Conservation (phyloP, 768 basidiomycete species). For the Pleurotus sapidus region DNA sequence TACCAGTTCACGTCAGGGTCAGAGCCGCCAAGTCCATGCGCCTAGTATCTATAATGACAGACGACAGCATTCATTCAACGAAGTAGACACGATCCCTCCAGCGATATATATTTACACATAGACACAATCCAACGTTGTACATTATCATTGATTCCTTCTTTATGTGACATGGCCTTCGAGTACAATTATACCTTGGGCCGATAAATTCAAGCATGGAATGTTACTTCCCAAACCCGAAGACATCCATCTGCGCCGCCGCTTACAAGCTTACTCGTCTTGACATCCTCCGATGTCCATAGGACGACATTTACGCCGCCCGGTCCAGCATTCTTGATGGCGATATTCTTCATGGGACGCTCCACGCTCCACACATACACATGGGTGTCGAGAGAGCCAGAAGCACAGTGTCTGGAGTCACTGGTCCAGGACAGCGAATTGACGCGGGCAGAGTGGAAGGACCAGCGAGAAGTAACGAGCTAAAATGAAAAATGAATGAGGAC, state of each 20-base stretch:
- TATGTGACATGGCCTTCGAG: too few relatives aligned
- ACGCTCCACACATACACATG: slow-evolving; percentile 88
- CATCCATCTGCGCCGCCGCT: slow-evolving; percentile 83
- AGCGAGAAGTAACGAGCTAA: slow-evolving; percentile 68
- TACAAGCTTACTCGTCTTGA: slow-evolving; percentile 50
- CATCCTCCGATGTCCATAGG: slow-evolving; percentile 58
- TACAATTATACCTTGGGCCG: too few relatives aligned
- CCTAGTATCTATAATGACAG: too few relatives aligned
- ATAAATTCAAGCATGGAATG: slow-evolving; percentile 31
- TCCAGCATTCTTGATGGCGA: slow-evolving; percentile 82
- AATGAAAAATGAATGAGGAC: slow-evolving; percentile 1
- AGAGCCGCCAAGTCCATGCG: too few relatives aligned
- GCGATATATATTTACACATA: too few relatives aligned
- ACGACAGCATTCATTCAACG: too few relatives aligned
- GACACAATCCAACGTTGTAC: not conserved
- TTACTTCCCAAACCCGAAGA: slow-evolving; percentile 70
- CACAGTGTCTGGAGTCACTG: slow-evolving; percentile 69
- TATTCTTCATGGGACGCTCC: slow-evolving; percentile 63
- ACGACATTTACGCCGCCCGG: slow-evolving; percentile 84
- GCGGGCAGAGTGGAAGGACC: slow-evolving; percentile 85
- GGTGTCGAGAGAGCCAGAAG: slow-evolving; percentile 91
- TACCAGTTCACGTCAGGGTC: too few relatives aligned
- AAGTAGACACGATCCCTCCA: too few relatives aligned
- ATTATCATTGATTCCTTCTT: not conserved
- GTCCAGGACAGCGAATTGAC: slow-evolving; percentile 80